Evolutionary conservation across 805 yeast genomes (phyloP).

Genomic region (Candida germanica): DNA sequence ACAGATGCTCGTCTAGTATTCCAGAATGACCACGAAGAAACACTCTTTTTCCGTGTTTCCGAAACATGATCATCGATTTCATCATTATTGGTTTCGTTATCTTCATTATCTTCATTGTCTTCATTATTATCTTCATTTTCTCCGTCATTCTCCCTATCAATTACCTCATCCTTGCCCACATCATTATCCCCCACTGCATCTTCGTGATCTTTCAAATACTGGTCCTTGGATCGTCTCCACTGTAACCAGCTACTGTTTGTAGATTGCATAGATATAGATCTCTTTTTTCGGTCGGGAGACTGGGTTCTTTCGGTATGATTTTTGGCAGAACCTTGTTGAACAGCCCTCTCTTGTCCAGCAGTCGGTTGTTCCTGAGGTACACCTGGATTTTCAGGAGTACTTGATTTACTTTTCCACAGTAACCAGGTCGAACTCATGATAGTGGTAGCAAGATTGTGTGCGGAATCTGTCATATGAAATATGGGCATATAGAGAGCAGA

Average conservation of each 20-base stretch:
- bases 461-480: too few relatives aligned
- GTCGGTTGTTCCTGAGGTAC: too few relatives aligned
- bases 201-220: slow-evolving; percentile 14
- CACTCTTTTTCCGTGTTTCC: slow-evolving; percentile 21
- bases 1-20: slow-evolving; percentile 9
- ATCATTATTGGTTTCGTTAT: slow-evolving; percentile 26
- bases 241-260: slow-evolving; percentile 13
- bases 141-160: slow-evolving; percentile 18
- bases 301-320: not conserved
- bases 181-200: slow-evolving; percentile 11
- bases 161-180: too few relatives aligned
- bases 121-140: slow-evolving; percentile 17
- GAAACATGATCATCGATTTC: slow-evolving; percentile 31
- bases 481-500: too few relatives aligned
- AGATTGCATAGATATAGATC: slow-evolving; percentile 11
- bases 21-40: slow-evolving; percentile 38
- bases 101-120: slow-evolving; percentile 20
- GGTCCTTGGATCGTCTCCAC: slow-evolving; percentile 9
- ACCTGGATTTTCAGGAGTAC: too few relatives aligned
- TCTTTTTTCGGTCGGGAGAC: slow-evolving; percentile 5
- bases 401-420: not conserved
- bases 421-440: slow-evolving; percentile 8
- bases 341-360: too few relatives aligned
- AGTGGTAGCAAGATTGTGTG: not conserved
- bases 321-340: not conserved